Evolutionary conservation across 306 rosid species (phyloP), one percentile per base, ranked within the genome.

Genomic region (Vicia faba): DNA sequence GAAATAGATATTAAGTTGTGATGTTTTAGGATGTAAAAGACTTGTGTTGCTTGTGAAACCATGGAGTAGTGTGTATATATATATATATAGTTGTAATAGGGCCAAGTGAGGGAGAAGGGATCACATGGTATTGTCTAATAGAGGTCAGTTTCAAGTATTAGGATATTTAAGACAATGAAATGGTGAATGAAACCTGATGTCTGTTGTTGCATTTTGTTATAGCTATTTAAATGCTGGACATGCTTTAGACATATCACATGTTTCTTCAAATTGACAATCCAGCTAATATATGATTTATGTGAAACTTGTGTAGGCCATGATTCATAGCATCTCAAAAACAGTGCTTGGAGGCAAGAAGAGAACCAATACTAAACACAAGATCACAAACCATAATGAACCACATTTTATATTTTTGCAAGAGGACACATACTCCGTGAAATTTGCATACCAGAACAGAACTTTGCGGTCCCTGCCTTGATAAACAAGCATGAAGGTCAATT

Each of bases 81-180:
- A 51, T 66, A 78, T 78, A 66, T 64, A 75, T 75, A 76, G 46
- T 19, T 8, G 29, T 57, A 25, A 28, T 46, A 25, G 49, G 64
- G 72, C 48, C 62, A 25, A 25, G 8, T 29, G 20, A 33, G 16
- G 35, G 62, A 48, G 29, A 29, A 16, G 25, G 50, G 71, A 51
- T 69, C 72, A 64, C 75, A 69, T 75, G 79, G 31, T 39, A 29
- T 53, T 73, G 82, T 78, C 78, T 67, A 10, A 7, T 13, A 56
- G 59, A 64, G 11, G 8, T 38, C 12, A 44, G 50, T 54, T 54
- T 63, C 72, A 54, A 10, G 49, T 20, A 38, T 49, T 38, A 71
- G 19, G 43, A 33, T 51, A 25, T 1, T 31, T 31, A 31, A 31
- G 49, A 31, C 18, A 14, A 0, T 48, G 18, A 31, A 71, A 9